These are phyloP conservation scores for Aspergillus brasiliensis DNA, from an alignment of 2,329 filamentous ascomycete genomes.

Conservation along the genomic window DNA sequence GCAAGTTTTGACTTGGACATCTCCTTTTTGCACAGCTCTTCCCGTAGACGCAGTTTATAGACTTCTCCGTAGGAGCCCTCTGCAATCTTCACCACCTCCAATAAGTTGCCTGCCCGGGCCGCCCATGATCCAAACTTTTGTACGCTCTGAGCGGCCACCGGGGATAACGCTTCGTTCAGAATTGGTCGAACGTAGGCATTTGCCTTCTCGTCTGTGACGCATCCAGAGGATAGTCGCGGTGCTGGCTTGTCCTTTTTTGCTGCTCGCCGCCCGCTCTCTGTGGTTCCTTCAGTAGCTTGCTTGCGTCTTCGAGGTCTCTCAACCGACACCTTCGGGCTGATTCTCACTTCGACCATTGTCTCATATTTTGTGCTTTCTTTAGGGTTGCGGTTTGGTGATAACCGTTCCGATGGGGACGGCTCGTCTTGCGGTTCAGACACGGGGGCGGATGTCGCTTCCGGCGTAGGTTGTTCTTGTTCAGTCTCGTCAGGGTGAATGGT, in stretches of 20 bases:
- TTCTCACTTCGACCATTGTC: slow-evolving; percentile 33
- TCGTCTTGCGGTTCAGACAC: background rate
- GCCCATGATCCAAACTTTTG: slow-evolving; percentile 46
- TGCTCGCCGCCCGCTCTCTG: slow-evolving; percentile 12
- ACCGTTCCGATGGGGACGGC: background rate
- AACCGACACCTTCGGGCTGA: slow-evolving; percentile 14
- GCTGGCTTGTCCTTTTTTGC: slow-evolving; percentile 23
- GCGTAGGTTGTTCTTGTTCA: background rate
- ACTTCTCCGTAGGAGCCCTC: slow-evolving; percentile 69
- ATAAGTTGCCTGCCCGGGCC: slow-evolving; percentile 38
- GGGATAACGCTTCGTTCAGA: slow-evolving; percentile 40
- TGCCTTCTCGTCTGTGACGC: slow-evolving; percentile 34
- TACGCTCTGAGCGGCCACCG: slow-evolving; percentile 37
- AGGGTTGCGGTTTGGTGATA: slow-evolving; percentile 1
- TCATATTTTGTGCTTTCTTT: slow-evolving; percentile 18
- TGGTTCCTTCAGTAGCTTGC: background rate
- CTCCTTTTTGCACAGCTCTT: slow-evolving; percentile 36
- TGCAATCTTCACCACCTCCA: slow-evolving; percentile 61
- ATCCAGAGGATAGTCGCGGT: slow-evolving; percentile 34
- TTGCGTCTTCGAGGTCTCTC: background rate
- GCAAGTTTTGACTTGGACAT: slow-evolving; percentile 42
- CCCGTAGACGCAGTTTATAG: slow-evolving; percentile 56
- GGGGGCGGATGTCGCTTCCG: background rate
- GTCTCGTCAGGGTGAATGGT: background rate
- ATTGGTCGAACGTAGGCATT: slow-evolving; percentile 42